Base-by-base conservation (phyloP, 176 grass and related monocot genomes). In the Musa itinerans region DNA sequence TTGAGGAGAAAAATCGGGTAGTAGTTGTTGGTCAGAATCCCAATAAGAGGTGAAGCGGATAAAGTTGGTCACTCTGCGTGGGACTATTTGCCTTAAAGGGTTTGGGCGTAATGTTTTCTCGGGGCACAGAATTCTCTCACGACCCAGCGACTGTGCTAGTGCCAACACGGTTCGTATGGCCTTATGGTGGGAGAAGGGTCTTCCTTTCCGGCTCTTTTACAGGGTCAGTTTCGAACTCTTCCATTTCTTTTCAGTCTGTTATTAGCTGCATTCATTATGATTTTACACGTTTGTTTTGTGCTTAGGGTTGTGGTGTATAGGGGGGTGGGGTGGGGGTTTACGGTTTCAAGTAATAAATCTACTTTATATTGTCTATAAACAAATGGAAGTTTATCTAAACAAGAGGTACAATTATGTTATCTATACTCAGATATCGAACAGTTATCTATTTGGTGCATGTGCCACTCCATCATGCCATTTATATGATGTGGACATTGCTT, bases 121-220 rank as follows among this genome's bases (percentile, higher is more conserved):
- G 82, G 34, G 85, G 76, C 53, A 81, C 88, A 72, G 91, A 95
- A 84, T 79, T 87, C 79, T 80, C 76, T 43, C 82, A 77, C 67
- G 88, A 91, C 10, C 75, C 81, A 55, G 73, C 53, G 50, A 81
- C 78, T 51, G 10, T 51, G 17, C 26, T 65, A 63, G 72, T 94
- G 67, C 89, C 84, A 1, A 71, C 88, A 29, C 80, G 88, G 55
- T 92, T 99, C 66, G 85, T 92, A 1, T 99, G 96, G 96, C 86
- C 96, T 13, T 91, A 99, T 57, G 96, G 96, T 58, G 96, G 96
- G 22, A 99, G 65, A 82, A 84, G 89, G 52, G 96, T 99, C 75
- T 95, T 87, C 71, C 17, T 99, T 13, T 83, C 89, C 2, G 96
- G 96, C 78, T 85, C 91, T 65, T 99, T 99, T 20, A 92, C 84